Percentiles rank a stretch among this genome's conserved stretches.
phyloP scores from a whole-genome alignment of 371 early-diverging fungal species.

The Chytridiales sp. region DNA sequence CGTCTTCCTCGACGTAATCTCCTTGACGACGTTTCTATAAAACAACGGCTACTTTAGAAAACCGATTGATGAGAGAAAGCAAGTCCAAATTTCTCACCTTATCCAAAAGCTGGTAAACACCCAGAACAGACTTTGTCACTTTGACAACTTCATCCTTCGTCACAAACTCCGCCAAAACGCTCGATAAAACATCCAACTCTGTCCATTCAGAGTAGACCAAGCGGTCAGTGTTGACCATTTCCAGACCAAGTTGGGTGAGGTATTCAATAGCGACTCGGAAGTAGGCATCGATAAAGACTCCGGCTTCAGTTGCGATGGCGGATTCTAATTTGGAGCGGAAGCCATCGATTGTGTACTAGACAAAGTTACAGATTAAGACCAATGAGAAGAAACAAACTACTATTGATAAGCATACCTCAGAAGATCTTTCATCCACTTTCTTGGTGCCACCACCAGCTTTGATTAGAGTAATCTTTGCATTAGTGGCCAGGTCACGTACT shows the following conservation, averaged over 20 bases:
- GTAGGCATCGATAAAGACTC: slow-evolving; percentile 26
- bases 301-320: background rate
- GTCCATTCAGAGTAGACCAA: slow-evolving; percentile 32
- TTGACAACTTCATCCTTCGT: slow-evolving; percentile 23
- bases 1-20: slow-evolving; percentile 58
- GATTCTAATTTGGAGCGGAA: slow-evolving; percentile 10
- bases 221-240: slow-evolving; percentile 19
- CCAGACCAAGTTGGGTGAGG: slow-evolving; percentile 13
- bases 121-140: slow-evolving; percentile 25
- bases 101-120: slow-evolving; percentile 24
- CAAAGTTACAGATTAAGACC: background rate
- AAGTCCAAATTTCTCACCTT: slow-evolving; percentile 14
- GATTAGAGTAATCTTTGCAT: slow-evolving; percentile 37
- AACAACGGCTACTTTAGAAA: background rate
- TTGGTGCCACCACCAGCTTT: slow-evolving; percentile 36
- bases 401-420: slow-evolving; percentile 22
- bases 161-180: slow-evolving; percentile 31
- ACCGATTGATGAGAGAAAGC: background rate
- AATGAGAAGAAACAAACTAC: background rate
- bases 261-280: slow-evolving; percentile 25
- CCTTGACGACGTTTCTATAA: slow-evolving; percentile 22
- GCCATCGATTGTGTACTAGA: background rate
- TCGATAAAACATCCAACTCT: slow-evolving; percentile 20
- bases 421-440: background rate
- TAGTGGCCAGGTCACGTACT: slow-evolving; percentile 62